These are phyloP conservation scores for Mycena epipterygia DNA, from an alignment of 768 basidiomycete genomes.

Conservation along the genomic window DNA sequence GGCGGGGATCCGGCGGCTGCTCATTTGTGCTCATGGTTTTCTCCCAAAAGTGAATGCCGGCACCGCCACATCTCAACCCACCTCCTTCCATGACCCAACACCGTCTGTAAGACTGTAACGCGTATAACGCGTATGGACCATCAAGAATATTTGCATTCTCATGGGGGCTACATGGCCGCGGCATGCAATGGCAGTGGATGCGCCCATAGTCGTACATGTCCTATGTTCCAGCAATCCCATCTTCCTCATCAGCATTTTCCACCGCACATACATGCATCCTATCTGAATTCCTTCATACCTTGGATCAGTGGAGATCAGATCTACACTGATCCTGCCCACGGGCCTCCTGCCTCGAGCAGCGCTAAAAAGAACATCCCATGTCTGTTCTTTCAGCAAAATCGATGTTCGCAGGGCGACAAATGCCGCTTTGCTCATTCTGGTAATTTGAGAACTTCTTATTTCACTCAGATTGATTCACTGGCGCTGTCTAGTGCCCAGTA, in stretches of 20 bases:
- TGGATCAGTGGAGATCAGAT: neutral
- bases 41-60: too few species aligned
- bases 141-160: neutral
- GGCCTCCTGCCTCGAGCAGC: neutral
- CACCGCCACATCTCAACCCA: too few species aligned
- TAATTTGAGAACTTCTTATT: neutral
- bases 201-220: constrained; percentile 27
- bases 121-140: constrained; percentile 13
- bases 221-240: constrained; percentile 3
- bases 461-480: constrained; percentile 2
- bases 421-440: constrained; percentile 32
- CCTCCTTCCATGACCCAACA: too few species aligned
- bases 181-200: constrained; percentile 31
- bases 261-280: neutral
- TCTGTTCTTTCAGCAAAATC: constrained; percentile 15
- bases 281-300: neutral
- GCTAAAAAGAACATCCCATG: constrained; percentile 6
- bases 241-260: neutral
- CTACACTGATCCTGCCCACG: neutral
- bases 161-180: neutral
- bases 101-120: too few species aligned
- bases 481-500: neutral
- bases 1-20: neutral
- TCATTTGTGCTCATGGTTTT: constrained; percentile 8
- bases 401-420: constrained; percentile 24